Evolutionary conservation across 2,329 filamentous ascomycete species (phyloP).

Genomic region (Trichophaea hybrida): DNA sequence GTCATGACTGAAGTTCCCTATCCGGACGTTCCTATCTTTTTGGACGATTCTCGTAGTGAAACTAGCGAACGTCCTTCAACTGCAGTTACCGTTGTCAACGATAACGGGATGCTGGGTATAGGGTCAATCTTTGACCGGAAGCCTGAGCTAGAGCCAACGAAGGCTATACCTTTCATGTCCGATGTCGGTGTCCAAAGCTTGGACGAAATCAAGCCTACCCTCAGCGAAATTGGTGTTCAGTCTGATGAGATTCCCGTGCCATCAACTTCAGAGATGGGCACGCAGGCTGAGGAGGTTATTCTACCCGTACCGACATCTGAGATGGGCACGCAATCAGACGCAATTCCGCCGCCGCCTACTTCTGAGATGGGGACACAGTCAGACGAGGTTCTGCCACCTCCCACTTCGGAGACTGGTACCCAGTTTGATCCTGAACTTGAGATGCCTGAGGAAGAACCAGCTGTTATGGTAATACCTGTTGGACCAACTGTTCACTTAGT

Average conservation of each 20-base stretch:
- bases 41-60: background rate
- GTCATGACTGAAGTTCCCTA: conserved; percentile 21
- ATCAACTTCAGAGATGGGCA: conserved; percentile 7
- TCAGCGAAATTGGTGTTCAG: conserved; percentile 8
- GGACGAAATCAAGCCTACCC: conserved; percentile 1
- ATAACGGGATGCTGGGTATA: background rate
- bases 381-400: background rate
- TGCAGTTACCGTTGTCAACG: background rate
- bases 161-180: background rate
- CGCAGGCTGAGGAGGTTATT: conserved; percentile 9
- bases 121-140: background rate
- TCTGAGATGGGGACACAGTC: background rate
- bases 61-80: background rate
- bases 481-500: background rate
- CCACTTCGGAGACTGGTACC: background rate
- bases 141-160: background rate
- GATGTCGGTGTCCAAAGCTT: conserved; percentile 13
- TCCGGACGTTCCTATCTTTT: conserved; percentile 6
- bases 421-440: conserved; percentile 2
- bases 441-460: background rate
- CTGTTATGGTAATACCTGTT: background rate
- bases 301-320: background rate
- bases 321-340: conserved; percentile 3
- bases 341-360: background rate
- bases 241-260: conserved; percentile 6